Evolutionary conservation across 305 asterid species (phyloP).

Genomic region (Fraxinus albicans): DNA sequence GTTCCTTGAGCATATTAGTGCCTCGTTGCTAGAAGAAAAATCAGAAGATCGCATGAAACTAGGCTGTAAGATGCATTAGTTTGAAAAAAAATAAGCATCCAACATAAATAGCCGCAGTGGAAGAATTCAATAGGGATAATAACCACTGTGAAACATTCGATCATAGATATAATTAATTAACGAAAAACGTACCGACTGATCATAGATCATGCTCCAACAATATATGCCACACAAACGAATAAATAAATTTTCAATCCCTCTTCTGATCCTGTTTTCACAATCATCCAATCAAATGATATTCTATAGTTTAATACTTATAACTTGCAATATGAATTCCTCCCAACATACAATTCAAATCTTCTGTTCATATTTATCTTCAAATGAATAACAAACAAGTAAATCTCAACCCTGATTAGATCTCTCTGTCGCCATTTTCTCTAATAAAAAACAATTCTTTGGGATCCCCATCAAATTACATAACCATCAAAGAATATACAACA

Average conservation of each 20-base stretch:
- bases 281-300: not conserved
- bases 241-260: not conserved
- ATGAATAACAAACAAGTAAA: not conserved
- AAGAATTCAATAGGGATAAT: not conserved
- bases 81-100: not conserved
- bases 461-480: slow-evolving; percentile 12
- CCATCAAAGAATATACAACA: slow-evolving; percentile 15
- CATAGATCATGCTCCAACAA: not conserved
- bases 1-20: not conserved
- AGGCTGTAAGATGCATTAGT: not conserved
- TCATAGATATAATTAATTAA: not conserved
- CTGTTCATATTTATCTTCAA: slow-evolving; percentile 7
- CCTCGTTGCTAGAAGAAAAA: not conserved
- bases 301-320: not conserved
- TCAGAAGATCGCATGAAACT: not conserved
- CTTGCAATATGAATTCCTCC: not conserved
- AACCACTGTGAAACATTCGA: not conserved
- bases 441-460: not conserved
- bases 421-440: slow-evolving; percentile 1
- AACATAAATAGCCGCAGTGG: not conserved
- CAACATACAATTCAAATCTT: not conserved
- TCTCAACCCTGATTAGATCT: slow-evolving; percentile 4
- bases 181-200: not conserved
- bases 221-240: slow-evolving; percentile 1
- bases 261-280: not conserved